These are phyloP conservation scores for Apophysomyces sp. DNA, from an alignment of 371 early-diverging fungal genomes.

Conservation along the genomic window DNA sequence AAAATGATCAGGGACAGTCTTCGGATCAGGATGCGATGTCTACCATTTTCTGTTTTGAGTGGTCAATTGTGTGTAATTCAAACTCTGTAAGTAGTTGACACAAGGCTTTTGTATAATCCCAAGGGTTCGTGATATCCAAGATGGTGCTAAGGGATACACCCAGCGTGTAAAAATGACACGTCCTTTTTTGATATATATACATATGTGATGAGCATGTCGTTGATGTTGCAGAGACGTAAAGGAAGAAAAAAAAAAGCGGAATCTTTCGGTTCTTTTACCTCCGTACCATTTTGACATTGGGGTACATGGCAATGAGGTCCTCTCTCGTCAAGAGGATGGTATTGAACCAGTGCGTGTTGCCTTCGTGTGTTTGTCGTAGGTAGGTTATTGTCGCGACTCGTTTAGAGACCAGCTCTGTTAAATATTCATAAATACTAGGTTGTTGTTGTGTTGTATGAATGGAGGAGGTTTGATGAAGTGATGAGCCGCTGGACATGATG, in stretches of 20 bases:
- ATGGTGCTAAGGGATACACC: conserved; percentile 65
- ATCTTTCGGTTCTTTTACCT: conserved; percentile 18
- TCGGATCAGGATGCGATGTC: background rate
- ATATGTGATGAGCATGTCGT: background rate
- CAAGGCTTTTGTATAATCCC: conserved; percentile 65
- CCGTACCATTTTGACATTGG: conserved; percentile 42
- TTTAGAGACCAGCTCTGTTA: conserved; percentile 63
- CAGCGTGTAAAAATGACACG: conserved; percentile 59
- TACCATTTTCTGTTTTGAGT: conserved; percentile 57
- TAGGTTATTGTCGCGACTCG: conserved; percentile 67
- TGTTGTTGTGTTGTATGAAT: conserved; percentile 15
- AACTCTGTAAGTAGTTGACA: conserved; percentile 60
- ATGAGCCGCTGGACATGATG: background rate
- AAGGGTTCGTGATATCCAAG: conserved; percentile 60
- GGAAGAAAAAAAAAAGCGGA: background rate
- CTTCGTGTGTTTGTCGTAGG: conserved; percentile 57
- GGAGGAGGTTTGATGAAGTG: background rate
- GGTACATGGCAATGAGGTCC: conserved; percentile 42
- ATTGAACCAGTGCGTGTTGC: conserved; percentile 60
- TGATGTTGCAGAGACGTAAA: background rate
- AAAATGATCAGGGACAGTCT: background rate
- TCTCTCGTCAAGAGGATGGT: conserved; percentile 55
- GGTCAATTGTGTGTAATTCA: conserved; percentile 51
- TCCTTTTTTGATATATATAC: conserved; percentile 20
- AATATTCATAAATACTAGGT: conserved; percentile 44